Evolutionary conservation across 1,139 yeast genomes (phyloP).

Genomic region (Candida sp.): DNA sequence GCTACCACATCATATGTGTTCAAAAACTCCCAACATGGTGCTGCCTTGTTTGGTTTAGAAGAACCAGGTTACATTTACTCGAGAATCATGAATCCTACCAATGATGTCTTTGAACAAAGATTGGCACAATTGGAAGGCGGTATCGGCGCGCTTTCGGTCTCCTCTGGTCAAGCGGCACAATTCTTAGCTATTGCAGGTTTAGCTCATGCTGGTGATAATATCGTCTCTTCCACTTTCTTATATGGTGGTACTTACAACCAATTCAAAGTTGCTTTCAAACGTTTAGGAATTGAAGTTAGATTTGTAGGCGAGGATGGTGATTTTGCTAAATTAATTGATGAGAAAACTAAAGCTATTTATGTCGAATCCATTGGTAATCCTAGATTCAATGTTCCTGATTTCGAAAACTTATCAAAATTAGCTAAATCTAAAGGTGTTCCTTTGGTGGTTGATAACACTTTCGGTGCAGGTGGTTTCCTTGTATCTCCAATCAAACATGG

Average conservation of each 20-base stretch:
- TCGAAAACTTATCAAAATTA: slow-evolving; percentile 67
- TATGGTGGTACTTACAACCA: slow-evolving; percentile 98
- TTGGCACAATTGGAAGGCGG: slow-evolving; percentile 94
- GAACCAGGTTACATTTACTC: slow-evolving; percentile 85
- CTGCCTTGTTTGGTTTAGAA: slow-evolving; percentile 81
- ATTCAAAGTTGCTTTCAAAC: slow-evolving; percentile 86
- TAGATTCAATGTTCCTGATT: slow-evolving; percentile 88
- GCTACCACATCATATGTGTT: slow-evolving; percentile 86
- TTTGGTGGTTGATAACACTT: slow-evolving; percentile 93
- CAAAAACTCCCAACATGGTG: slow-evolving; percentile 86
- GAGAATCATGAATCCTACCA: slow-evolving; percentile 91
- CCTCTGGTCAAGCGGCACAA: slow-evolving; percentile 97
- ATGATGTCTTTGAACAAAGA: slow-evolving; percentile 85
- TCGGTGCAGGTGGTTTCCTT: slow-evolving; percentile 94
- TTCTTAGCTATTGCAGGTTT: slow-evolving; percentile 78
- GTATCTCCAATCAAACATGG: slow-evolving; percentile 86
- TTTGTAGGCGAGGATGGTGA: slow-evolving; percentile 71
- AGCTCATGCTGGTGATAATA: slow-evolving; percentile 87
- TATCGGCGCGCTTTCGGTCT: slow-evolving; percentile 82
- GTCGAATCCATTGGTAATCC: slow-evolving; percentile 95
- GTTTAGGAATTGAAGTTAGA: slow-evolving; percentile 80
- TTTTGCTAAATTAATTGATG: slow-evolving; percentile 72
- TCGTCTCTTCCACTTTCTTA: slow-evolving; percentile 80
- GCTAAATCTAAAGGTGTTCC: slow-evolving; percentile 92
- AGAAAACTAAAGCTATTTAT: slow-evolving; percentile 84